Evolutionary conservation across 2,329 filamentous ascomycete species (phyloP), one percentile per base, ranked within the genome.

Genomic region (Apiospora kogelbergensis): DNA sequence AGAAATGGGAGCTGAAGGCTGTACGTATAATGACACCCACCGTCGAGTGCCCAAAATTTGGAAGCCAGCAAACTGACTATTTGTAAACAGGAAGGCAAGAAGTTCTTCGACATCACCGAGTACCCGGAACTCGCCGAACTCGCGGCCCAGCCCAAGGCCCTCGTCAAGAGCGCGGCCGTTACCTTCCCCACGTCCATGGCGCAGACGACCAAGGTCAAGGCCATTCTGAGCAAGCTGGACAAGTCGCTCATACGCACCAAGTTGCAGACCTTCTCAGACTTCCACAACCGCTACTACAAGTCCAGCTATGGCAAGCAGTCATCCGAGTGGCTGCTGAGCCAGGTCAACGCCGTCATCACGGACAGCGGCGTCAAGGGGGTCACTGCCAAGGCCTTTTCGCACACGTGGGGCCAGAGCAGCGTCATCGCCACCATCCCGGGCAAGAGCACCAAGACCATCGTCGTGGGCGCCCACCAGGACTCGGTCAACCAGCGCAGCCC

Each of bases 391-490:
- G 84, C 85, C 64, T 94, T 95, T 77, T 78, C 84, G 9, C 93
- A 94, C 76, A 80, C 88, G 0, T 96, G 92, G 91, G 87, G 88
- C 17, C 93, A 96, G 77, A 89, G 89, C 73, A 92, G 88, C 74
- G 89, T 96, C 75, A 93, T 96, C 74, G 93, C 92, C n/a, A 92
- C 90, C 1, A 90, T 96, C 40, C 92, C 92, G 0, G 93, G 93
- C 20, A 86, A 90, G 80, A 89, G 85, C 70, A 85, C 91, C 66
- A 89, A 91, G 76, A 95, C 92, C 0, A 86, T 95, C 37, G 89
- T 95, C 2, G 88, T 95, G 67, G 92, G 93, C 37, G 91, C 92
- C 1, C 92, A 95, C 75, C 91, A 93, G 74, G 93, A 95, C 78
- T 93, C 90, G 73, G 91, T 95, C 80, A 95, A 95, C 76, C 83